A percentile compares a stretch with the other conserved stretches of the same genome.
Conservation (phyloP, 2,329 filamentous ascomycete genomes). For the Aureobasidium sp. region DNA sequence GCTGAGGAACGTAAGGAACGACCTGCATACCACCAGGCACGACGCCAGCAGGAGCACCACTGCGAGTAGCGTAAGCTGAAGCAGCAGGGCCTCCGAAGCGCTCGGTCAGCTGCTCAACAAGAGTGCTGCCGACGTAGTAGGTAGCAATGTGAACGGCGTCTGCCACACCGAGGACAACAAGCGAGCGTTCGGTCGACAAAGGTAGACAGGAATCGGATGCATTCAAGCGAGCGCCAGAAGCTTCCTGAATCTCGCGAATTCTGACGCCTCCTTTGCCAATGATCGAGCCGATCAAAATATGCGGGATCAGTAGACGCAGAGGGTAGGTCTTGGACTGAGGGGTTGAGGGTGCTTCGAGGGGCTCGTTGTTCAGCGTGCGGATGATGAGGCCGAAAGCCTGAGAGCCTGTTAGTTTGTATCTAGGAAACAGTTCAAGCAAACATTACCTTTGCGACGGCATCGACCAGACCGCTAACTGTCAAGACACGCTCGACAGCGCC, state of each 20-base stretch:
- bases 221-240: slow-evolving; percentile 91
- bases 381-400: slow-evolving; percentile 97
- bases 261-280: slow-evolving; percentile 95
- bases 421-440: neutral
- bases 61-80: slow-evolving; percentile 94
- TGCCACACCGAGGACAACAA: slow-evolving; percentile 94
- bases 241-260: slow-evolving; percentile 97
- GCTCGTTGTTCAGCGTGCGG: slow-evolving; percentile 95
- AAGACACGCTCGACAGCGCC: slow-evolving; percentile 96
- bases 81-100: slow-evolving; percentile 92
- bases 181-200: slow-evolving; percentile 91
- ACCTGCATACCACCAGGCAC: slow-evolving; percentile 98
- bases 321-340: slow-evolving; percentile 96
- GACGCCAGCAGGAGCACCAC: slow-evolving; percentile 84
- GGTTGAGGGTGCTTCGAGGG: slow-evolving; percentile 77
- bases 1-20: slow-evolving; percentile 93
- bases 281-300: slow-evolving; percentile 96
- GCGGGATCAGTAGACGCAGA: slow-evolving; percentile 86
- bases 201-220: slow-evolving; percentile 93
- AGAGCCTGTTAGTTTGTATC: slow-evolving; percentile 24
- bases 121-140: slow-evolving; percentile 97
- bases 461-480: slow-evolving; percentile 92
- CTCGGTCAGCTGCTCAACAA: slow-evolving; percentile 94
- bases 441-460: slow-evolving; percentile 88
- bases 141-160: slow-evolving; percentile 98